Conservation (phyloP, 2,329 filamentous ascomycete genomes). For the Blumeriella jaapii region DNA sequence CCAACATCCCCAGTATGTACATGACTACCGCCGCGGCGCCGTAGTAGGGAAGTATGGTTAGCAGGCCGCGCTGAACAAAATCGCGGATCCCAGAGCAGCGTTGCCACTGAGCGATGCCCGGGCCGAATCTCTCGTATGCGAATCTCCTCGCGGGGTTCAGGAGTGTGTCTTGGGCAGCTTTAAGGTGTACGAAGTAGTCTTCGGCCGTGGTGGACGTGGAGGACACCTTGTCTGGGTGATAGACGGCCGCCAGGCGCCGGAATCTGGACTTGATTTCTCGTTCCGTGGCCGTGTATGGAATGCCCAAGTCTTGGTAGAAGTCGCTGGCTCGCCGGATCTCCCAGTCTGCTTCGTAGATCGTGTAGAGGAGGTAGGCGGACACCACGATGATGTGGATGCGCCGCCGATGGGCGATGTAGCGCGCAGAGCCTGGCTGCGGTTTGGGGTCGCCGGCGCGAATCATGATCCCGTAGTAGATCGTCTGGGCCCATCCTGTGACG, state of each 20-base stretch:
- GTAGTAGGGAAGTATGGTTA: conserved; percentile 50
- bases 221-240: conserved; percentile 73
- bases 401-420: conserved; percentile 62
- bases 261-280: conserved; percentile 75
- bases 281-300: conserved; percentile 58
- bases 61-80: conserved; percentile 58
- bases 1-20: conserved; percentile 49
- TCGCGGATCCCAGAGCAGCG: conserved; percentile 59
- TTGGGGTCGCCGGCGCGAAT: conserved; percentile 83
- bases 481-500: conserved; percentile 65
- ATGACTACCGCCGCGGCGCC: conserved; percentile 43
- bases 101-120: conserved; percentile 54
- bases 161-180: conserved; percentile 72
- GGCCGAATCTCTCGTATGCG: conserved; percentile 83
- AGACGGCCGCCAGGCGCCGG: conserved; percentile 56
- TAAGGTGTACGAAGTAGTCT: conserved; percentile 68
- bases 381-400: conserved; percentile 78
- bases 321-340: conserved; percentile 59
- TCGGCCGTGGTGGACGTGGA: conserved; percentile 24
- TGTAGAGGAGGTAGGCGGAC: conserved; percentile 75
- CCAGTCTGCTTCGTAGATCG: conserved; percentile 83
- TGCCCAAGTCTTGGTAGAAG: conserved; percentile 68
- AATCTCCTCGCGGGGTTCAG: conserved; percentile 67
- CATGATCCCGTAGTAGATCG: conserved; percentile 74
- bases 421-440: conserved; percentile 56